A percentile compares a stretch with the other conserved stretches of the same genome.
Evolutionary conservation across 2,329 filamentous ascomycete species (phyloP).

Genomic region (Aspergillus fumigatus): DNA sequence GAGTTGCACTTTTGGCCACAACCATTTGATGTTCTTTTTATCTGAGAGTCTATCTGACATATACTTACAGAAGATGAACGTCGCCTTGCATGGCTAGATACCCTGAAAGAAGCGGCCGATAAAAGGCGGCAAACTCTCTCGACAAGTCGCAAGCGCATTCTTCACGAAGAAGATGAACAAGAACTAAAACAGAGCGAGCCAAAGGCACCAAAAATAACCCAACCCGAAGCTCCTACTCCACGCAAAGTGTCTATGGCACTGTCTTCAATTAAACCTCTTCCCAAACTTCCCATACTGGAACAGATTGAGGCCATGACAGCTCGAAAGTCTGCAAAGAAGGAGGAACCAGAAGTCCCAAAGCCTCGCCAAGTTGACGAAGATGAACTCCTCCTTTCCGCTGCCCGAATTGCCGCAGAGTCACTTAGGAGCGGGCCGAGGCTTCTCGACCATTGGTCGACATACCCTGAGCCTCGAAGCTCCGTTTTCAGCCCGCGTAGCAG

Average conservation of each 20-base stretch:
- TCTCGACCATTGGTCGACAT: conserved; percentile 20
- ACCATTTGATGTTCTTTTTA: background rate
- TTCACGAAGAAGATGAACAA: conserved; percentile 18
- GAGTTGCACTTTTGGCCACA: background rate
- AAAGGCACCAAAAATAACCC: conserved; percentile 24
- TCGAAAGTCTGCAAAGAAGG: conserved; percentile 18
- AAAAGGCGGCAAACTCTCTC: conserved; percentile 19
- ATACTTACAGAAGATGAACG: conserved; percentile 7
- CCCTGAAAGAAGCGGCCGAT: conserved; percentile 19
- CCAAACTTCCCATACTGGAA: conserved; percentile 34
- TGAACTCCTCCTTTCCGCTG: conserved; percentile 38
- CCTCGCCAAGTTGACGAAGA: conserved; percentile 36
- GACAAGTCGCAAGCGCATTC: conserved; percentile 25
- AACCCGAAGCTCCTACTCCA: conserved; percentile 12
- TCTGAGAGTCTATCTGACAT: background rate
- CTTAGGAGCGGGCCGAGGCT: conserved; percentile 33
- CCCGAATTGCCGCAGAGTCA: conserved; percentile 39
- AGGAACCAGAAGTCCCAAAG: conserved; percentile 17
- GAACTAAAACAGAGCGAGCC: conserved; percentile 9
- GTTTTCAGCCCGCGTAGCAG: conserved; percentile 27
- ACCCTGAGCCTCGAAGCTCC: conserved; percentile 20
- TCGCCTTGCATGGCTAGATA: conserved; percentile 15
- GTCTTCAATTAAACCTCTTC: conserved; percentile 27
- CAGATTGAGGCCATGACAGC: conserved; percentile 24
- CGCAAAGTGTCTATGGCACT: conserved; percentile 25